These are phyloP conservation scores for Imleria badia DNA, from an alignment of 768 basidiomycete species.

Conservation along the genomic window DNA sequence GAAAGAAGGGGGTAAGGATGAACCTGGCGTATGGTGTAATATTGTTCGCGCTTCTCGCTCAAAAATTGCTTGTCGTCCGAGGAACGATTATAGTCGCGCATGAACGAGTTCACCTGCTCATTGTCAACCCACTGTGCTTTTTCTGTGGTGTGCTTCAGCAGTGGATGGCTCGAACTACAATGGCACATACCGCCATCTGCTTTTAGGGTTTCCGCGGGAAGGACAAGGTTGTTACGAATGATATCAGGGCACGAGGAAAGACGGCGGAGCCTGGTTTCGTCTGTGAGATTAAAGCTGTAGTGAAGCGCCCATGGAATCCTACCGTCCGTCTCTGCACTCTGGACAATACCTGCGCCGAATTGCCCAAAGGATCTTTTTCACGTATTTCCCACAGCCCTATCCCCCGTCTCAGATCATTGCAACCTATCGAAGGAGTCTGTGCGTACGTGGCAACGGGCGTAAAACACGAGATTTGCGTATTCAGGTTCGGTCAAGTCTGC, in stretches of 20 bases:
- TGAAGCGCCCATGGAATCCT: not conserved
- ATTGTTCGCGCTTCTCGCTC: not conserved
- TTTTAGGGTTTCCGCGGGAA: not conserved
- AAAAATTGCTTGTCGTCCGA: not conserved
- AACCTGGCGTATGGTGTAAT: not conserved
- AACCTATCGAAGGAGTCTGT: not conserved
- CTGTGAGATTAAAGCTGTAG: not conserved
- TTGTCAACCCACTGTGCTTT: not conserved
- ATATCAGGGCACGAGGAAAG: not conserved
- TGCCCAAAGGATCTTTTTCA: slow-evolving; percentile 4
- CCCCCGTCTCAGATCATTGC: not conserved
- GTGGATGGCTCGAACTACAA: not conserved
- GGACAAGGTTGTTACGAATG: not conserved
- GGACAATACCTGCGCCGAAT: slow-evolving; percentile 12
- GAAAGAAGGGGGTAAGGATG: not conserved
- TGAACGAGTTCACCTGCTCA: not conserved
- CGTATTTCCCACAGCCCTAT: slow-evolving; percentile 9
- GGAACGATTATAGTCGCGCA: not conserved
- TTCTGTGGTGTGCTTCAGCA: not conserved
- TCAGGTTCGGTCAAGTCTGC: slow-evolving; percentile 35
- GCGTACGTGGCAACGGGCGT: slow-evolving; percentile 21
- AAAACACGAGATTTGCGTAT: slow-evolving; percentile 42
- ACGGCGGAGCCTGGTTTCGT: not conserved
- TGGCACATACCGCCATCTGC: not conserved
- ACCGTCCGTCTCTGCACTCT: slow-evolving; percentile 3